Percentiles rank a stretch among this genome's conserved stretches.
Evolutionary conservation across 164 flowering plant genomes (phyloP).

Genomic region (Nymphaea colorata): DNA sequence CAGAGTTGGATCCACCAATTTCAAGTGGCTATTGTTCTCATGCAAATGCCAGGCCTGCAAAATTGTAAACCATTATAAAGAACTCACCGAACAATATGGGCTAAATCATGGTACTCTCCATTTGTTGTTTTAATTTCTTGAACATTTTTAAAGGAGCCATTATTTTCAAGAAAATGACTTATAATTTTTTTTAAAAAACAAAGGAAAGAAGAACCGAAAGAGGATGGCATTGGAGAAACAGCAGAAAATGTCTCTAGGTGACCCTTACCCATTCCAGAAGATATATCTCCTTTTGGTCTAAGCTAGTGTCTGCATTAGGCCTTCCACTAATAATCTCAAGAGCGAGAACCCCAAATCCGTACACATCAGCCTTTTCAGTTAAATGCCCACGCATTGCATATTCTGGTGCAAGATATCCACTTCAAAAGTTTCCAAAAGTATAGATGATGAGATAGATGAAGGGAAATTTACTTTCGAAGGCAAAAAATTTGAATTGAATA

Average conservation of each 20-base stretch:
- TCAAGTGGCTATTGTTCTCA: conserved; percentile 23
- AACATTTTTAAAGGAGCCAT: neutral
- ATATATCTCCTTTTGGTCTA: conserved; percentile 13
- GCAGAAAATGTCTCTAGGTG: too few species aligned
- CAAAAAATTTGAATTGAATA: too few species aligned
- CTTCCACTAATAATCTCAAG: conserved; percentile 22
- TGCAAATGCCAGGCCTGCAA: conserved; percentile 38
- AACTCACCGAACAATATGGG: too few species aligned
- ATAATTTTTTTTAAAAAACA: too few species aligned
- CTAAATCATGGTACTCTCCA: too few species aligned
- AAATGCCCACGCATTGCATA: conserved; percentile 29
- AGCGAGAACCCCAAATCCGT: conserved; percentile 21
- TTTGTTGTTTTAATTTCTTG: neutral
- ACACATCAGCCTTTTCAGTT: conserved; percentile 23
- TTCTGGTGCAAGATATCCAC: conserved; percentile 25
- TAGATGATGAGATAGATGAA: neutral
- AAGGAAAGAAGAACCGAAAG: neutral
- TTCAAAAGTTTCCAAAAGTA: neutral
- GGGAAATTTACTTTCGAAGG: neutral
- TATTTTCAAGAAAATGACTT: neutral
- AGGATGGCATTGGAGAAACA: too few species aligned
- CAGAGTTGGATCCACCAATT: conserved; percentile 28
- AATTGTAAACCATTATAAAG: neutral
- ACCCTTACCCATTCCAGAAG: conserved; percentile 22
- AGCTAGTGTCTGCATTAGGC: conserved; percentile 13